Conservation (phyloP, 495 filamentous ascomycete species). For the Penicillium goetzii region DNA sequence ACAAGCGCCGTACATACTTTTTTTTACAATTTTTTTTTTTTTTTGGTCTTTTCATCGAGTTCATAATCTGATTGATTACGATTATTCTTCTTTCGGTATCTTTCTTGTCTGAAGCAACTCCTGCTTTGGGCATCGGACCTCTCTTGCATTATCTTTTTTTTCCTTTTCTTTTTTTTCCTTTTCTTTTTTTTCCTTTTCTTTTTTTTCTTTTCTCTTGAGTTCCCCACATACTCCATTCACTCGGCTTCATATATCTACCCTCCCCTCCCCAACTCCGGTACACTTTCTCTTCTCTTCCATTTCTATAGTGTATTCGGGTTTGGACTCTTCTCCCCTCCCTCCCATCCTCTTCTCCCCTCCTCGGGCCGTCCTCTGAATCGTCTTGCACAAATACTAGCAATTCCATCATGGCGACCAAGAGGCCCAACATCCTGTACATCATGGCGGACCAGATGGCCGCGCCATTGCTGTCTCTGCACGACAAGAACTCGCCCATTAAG, state of each 20-base stretch:
- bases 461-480: conserved; percentile 80
- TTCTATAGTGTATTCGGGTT: neutral
- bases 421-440: conserved; percentile 81
- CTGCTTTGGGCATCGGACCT: conserved; percentile 10
- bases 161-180: conserved; percentile 17
- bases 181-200: conserved; percentile 13
- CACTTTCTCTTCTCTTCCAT: neutral
- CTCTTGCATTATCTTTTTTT: conserved; percentile 9
- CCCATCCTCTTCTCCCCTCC: neutral
- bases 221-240: conserved; percentile 26
- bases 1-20: conserved; percentile 1
- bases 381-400: conserved; percentile 1
- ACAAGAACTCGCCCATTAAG: conserved; percentile 76
- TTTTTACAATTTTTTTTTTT: neutral
- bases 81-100: neutral
- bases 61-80: conserved; percentile 1
- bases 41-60: too few species aligned
- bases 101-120: neutral
- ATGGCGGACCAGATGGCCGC: conserved; percentile 94
- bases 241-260: conserved; percentile 25
- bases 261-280: conserved; percentile 1
- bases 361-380: neutral
- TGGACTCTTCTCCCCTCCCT: conserved; percentile 1
- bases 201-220: conserved; percentile 20
- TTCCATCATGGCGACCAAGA: conserved; percentile 54